Percentiles rank a stretch among this genome's conserved stretches.
Conservation (phyloP, 169 alveolate species). For the Plasmodium reichenowi region DNA sequence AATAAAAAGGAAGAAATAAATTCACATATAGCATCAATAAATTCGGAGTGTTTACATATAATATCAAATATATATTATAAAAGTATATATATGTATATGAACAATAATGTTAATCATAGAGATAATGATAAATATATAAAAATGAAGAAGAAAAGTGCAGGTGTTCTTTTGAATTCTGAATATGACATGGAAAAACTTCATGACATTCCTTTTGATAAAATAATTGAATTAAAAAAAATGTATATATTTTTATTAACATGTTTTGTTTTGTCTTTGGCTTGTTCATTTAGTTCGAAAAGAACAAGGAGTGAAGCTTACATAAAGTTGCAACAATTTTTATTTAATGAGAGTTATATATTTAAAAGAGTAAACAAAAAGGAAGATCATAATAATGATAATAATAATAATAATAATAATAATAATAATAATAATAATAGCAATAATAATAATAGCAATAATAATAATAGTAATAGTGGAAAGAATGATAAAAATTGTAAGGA, state of each 20-base stretch:
- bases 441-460: background rate
- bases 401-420: background rate
- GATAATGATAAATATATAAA: constrained; percentile 1
- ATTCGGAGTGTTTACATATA: constrained; percentile 75
- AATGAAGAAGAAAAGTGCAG: background rate
- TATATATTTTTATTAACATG: constrained; percentile 67
- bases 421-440: background rate
- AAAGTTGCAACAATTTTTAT: constrained; percentile 68
- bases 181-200: background rate
- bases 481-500: constrained; percentile 31
- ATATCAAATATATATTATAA: constrained; percentile 76
- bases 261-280: constrained; percentile 68
- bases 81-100: constrained; percentile 76
- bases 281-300: constrained; percentile 75
- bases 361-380: constrained; percentile 36
- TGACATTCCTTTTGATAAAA: constrained; percentile 15
- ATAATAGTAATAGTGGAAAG: background rate
- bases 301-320: constrained; percentile 77
- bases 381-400: background rate
- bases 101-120: constrained; percentile 9
- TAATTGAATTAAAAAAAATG: constrained; percentile 69
- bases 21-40: constrained; percentile 75
- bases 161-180: no score
- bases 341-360: constrained; percentile 75
- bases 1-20: constrained; percentile 75